Evolutionary conservation across 352 stramenopile genomes (phyloP), one percentile per base, ranked within the genome.

Genomic region (Elongisporangium undulatum): DNA sequence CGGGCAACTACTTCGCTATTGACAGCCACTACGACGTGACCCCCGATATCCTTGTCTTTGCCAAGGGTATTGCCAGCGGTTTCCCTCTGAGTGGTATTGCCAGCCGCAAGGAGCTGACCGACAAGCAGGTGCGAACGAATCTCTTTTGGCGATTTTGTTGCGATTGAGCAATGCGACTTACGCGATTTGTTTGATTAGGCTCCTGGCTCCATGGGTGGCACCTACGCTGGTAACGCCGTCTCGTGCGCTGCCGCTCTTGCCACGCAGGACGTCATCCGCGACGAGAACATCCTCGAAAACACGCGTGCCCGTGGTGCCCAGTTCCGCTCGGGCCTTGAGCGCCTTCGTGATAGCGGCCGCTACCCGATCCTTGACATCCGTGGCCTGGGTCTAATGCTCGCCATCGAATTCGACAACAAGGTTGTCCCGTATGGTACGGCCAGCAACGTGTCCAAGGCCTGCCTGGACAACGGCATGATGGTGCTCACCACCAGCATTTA

Each of bases 21-120:
- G 69, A 97, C 63, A 73, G 91, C 58, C 70, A 95, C 64, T 85
- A 85, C 53, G 75, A 94, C 59, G 79, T 97, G 3, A 68, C 86
- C 39, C 91, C 94, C 17, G 94, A 98, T 67, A 96, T 98, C 59
- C 64, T 98, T 34, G 78, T 92, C 20, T 97, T 97, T 69, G 94
- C 94, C 63, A 98, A 98, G 72, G 92, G 92, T 21, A 96, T 98
- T 63, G 94, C 89, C 3, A 91, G 89, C 55, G 94, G 94, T 7
- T 97, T 96, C 63, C 94, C 94, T 29, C 74, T 98, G 24, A 95
- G 89, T 55, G 92, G 75, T 4, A 83, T 98, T 67, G 90, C 82
- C 7, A 95, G 90, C 24, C 77, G 89, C 34, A 87, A 86, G 60
- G 87, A 97, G 51, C 69, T 98, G 48, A 94, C 82, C 4, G 85